Base-by-base conservation (phyloP, 225 moss, liverwort and hornwort genomes). In the Physcomitrellopsis africana region DNA sequence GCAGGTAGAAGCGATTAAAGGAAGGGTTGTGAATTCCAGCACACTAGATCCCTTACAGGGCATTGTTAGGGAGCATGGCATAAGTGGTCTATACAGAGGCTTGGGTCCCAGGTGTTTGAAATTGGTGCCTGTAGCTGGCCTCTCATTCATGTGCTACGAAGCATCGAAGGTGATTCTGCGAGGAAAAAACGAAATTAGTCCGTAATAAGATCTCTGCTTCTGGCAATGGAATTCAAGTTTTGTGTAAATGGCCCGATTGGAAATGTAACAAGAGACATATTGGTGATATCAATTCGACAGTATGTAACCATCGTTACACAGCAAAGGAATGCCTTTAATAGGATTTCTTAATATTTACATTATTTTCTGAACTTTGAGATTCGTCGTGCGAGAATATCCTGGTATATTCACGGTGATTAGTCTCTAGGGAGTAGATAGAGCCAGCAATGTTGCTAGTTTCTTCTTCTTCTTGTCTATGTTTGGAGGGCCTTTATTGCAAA, bases 101-200 rank as follows among this genome's bases (percentile, higher is more conserved):
- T 79, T 93, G 12, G 92, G 92, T 12, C 90, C 92, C 52, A 93
- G 90, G 68, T 93, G 92, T 79, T 83, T 90, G 72, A 93, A 91
- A 75, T 68, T 91, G 63, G 86, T 93, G 73, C 90, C 92, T 9
- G 92, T 91, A 18, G 92, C 92, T 23, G 92, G 92, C 9, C 83
- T 93, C 45, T 93, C 92, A 12, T 91, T 93, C 73, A 93, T 91
- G 90, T 90, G 90, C 74, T 90, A 93, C n/a, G 91, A 93, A 84
- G 88, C 86, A 60, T 72, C 89, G 83, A 93, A 90, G 63, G 80
- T 81, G 76, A 77, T 90, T 70, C 80, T 90, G 54, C 79, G 86
- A 76, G 92, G 91, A 73, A 91, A 92, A 78, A 90, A 93, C 27
- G 77, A 86, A 82, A 75, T 82, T 60, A 64, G 69, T 68, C 48